These are phyloP conservation scores for Cercospora sp. DNA, from an alignment of 2,329 filamentous ascomycete species.

Conservation along the genomic window DNA sequence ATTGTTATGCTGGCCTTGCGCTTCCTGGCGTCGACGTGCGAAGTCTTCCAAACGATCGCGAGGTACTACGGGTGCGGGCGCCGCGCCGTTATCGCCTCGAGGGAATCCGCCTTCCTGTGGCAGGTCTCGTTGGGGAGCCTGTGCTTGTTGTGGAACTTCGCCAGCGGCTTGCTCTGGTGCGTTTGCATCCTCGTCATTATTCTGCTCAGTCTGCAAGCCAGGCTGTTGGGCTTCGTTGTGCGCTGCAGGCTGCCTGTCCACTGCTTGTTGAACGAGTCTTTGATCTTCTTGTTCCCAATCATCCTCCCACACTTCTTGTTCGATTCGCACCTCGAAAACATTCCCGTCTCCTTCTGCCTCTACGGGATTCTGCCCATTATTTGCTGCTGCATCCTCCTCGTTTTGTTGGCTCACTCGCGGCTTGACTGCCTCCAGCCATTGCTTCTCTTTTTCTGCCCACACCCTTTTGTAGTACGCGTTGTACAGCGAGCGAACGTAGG, in stretches of 20 bases:
- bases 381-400: constrained; percentile 28
- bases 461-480: constrained; percentile 61
- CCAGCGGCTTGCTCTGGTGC: neutral
- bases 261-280: constrained; percentile 35
- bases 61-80: constrained; percentile 8
- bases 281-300: constrained; percentile 46
- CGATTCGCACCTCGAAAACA: constrained; percentile 40
- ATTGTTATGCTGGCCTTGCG: constrained; percentile 19
- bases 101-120: constrained; percentile 11
- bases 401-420: constrained; percentile 47
- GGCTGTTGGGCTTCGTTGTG: constrained; percentile 7
- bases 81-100: constrained; percentile 2
- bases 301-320: constrained; percentile 44
- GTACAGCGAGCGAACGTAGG: constrained; percentile 65
- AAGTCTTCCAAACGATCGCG: neutral
- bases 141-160: neutral
- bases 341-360: constrained; percentile 33
- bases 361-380: constrained; percentile 16
- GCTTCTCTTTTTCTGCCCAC: constrained; percentile 58
- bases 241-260: constrained; percentile 26
- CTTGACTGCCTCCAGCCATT: constrained; percentile 64
- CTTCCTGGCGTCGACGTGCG: constrained; percentile 4
- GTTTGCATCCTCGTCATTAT: neutral
- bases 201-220: neutral
- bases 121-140: constrained; percentile 6